Percentiles rank a stretch among this genome's conserved stretches.
These are phyloP conservation scores for Centella asiatica DNA, from an alignment of 129 eudicot genomes.

Conservation along the genomic window DNA sequence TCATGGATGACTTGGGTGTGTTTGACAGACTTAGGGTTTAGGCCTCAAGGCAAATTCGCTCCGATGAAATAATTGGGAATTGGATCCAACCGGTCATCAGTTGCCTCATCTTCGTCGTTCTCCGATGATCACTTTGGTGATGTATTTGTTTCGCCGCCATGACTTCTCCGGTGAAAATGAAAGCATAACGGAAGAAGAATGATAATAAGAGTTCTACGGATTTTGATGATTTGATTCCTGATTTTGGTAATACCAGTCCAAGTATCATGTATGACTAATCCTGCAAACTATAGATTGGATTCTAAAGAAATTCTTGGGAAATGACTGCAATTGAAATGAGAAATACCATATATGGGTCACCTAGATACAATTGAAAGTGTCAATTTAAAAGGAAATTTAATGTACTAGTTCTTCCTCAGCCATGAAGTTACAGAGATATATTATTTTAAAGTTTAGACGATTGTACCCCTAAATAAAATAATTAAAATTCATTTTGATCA, in stretches of 20 bases:
- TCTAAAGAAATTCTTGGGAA: neutral
- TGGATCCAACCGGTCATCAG: slow-evolving; percentile 34
- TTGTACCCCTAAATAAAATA: too few relatives aligned
- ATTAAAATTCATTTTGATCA: too few relatives aligned
- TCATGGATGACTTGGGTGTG: slow-evolving; percentile 73
- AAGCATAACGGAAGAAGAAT: slow-evolving; percentile 17
- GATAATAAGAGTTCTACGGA: slow-evolving; percentile 25
- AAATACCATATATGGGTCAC: too few relatives aligned
- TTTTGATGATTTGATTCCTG: slow-evolving; percentile 78
- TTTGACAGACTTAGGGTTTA: slow-evolving; percentile 70
- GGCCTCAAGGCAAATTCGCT: slow-evolving; percentile 75
- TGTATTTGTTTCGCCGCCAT: slow-evolving; percentile 52
- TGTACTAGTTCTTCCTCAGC: too few relatives aligned
- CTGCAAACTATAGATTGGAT: neutral
- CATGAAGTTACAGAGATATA: too few relatives aligned
- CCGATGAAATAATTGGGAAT: slow-evolving; percentile 59
- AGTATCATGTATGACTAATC: slow-evolving; percentile 48
- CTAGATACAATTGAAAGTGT: too few relatives aligned
- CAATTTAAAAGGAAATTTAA: too few relatives aligned
- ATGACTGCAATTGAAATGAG: too few relatives aligned
- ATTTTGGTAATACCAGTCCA: slow-evolving; percentile 57
- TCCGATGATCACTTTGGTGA: slow-evolving; percentile 44
- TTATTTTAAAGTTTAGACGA: too few relatives aligned
- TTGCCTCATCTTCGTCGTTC: slow-evolving; percentile 24
- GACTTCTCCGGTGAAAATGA: slow-evolving; percentile 29